Base-by-base conservation (phyloP, 208 protist genomes). In the Wallacemonas rigidus region DNA sequence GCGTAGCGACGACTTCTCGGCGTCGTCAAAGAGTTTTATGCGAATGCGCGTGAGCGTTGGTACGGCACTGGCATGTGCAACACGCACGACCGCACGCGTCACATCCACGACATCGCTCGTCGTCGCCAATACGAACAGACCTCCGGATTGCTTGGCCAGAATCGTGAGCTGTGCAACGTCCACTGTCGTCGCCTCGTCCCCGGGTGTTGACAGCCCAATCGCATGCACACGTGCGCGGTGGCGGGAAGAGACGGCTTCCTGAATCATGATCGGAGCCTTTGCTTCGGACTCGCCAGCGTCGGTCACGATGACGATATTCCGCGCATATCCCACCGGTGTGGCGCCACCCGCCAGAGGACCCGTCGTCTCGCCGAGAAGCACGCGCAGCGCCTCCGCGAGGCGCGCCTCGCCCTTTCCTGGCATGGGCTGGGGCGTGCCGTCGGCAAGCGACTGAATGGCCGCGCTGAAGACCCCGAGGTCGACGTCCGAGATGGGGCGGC, bases 271-370 rank as follows among this genome's bases (percentile, higher is more conserved):
- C 3, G 77, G 61, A 36, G 12, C 74, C 68, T 6, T 72, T 26
- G 14, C 69, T 73, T 15, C 69, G 45, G 55, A 35, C 39, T 71
- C 72, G 3, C 72, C 78, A 15, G 75, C 79, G 75, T 93, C 88
- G 9, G 87, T 82, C 44, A 96, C 44, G 9, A 94, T 36, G 38
- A 96, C 64, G 26, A 94, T 65, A 75, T 92, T 80, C 14, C 91
- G 88, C 45, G 90, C 85, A 55, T 89, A 91, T 7, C 88, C 91
- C 2, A 8, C 36, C 14, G 81, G 72, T 11, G 87, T 80, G 9
- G 74, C 57, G 8, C 83, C 80, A 62, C 74, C 75, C 6, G 74
- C 61, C 12, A 71, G 67, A 6, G 71, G 14, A 1, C 60, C 51
- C 7, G 74, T 44, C 17, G 54, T 9, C 44, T 17, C 60, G 12